These are phyloP conservation scores for Phalaenopsis equestris DNA, from an alignment of 106 monocot species.

Conservation along the genomic window DNA sequence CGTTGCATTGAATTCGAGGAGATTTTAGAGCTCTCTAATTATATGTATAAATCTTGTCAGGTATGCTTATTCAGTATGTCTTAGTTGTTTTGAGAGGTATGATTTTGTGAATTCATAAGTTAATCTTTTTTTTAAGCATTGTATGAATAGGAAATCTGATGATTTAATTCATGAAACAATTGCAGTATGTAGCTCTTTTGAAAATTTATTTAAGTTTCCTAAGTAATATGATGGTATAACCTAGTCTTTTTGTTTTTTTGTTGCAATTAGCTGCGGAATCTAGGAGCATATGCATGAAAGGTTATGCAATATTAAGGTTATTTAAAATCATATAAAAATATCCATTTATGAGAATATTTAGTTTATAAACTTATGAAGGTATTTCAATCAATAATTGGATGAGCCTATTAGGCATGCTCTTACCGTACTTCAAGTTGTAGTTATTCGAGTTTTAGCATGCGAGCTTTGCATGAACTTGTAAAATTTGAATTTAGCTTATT, in stretches of 20 bases:
- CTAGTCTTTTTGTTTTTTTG: neutral
- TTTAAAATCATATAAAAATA: too few relatives aligned
- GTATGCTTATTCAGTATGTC: constrained; percentile 20
- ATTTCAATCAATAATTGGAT: too few relatives aligned
- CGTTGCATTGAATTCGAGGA: constrained; percentile 85
- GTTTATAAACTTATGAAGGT: too few relatives aligned
- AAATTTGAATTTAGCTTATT: too few relatives aligned
- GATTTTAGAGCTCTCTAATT: constrained; percentile 57
- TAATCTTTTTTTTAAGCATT: neutral
- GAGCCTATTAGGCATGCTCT: too few relatives aligned
- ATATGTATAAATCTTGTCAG: constrained; percentile 63
- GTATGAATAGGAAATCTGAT: neutral
- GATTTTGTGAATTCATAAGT: neutral
- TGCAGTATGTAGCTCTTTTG: neutral
- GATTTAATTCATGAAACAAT: neutral
- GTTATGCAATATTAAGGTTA: too few relatives aligned
- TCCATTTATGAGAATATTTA: too few relatives aligned
- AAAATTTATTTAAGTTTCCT: neutral
- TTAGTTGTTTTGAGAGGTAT: neutral
- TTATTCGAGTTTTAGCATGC: too few relatives aligned
- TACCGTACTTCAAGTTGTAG: too few relatives aligned
- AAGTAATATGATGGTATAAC: neutral
- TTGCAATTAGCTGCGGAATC: neutral
- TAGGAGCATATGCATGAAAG: too few relatives aligned
- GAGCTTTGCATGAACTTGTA: too few relatives aligned